These are phyloP conservation scores for Cladophialophora chaetospira DNA, from an alignment of 2,329 filamentous ascomycete genomes.

Conservation along the genomic window DNA sequence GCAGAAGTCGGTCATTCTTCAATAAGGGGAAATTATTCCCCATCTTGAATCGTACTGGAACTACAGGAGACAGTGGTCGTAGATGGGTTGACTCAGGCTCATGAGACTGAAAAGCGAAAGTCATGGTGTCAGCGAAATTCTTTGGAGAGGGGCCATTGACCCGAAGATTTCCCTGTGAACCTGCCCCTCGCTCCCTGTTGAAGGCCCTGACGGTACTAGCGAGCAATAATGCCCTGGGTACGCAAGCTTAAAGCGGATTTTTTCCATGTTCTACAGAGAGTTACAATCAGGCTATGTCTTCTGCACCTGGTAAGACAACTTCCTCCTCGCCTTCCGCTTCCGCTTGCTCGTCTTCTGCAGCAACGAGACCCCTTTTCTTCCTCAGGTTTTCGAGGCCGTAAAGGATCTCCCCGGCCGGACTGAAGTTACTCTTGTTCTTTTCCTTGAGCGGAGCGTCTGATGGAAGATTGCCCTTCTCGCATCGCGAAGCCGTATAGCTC, in stretches of 20 bases:
- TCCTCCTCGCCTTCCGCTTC: slow-evolving; percentile 17
- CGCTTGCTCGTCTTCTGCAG: slow-evolving; percentile 25
- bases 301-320: not conserved
- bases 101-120: not conserved
- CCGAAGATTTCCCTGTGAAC: not conserved
- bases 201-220: too few species aligned
- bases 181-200: too few species aligned
- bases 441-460: slow-evolving; percentile 2
- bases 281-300: not conserved
- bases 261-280: too few species aligned
- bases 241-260: too few species aligned
- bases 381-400: slow-evolving; percentile 46
- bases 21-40: slow-evolving; percentile 74
- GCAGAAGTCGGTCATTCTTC: slow-evolving; percentile 88
- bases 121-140: not conserved
- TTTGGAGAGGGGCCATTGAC: not conserved
- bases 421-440: slow-evolving; percentile 23
- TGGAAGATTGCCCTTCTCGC: slow-evolving; percentile 3
- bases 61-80: not conserved
- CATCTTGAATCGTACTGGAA: slow-evolving; percentile 50
- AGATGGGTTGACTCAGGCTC: too few species aligned
- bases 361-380: slow-evolving; percentile 36
- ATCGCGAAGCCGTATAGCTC: slow-evolving; percentile 10
- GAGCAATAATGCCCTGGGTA: too few species aligned
- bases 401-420: slow-evolving; percentile 34